Base-by-base conservation (phyloP, 2,329 filamentous ascomycete genomes). In the Hypoxylon sp. region DNA sequence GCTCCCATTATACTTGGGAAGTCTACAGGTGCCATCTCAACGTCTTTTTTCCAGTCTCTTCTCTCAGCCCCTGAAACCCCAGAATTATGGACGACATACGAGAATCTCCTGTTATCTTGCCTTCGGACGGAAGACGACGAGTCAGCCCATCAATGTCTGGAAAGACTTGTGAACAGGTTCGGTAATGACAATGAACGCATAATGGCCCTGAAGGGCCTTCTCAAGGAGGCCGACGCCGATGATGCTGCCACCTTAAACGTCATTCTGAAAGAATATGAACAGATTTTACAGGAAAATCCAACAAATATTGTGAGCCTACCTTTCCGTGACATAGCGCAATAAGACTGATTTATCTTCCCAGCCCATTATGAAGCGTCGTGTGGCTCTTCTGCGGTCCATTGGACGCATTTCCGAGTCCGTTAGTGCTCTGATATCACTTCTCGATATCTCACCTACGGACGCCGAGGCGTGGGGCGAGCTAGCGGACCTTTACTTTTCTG, bases 381-480 rank as follows among this genome's bases (percentile, higher is more conserved):
- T 95, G 64, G 91, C 94, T 5, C 84, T 98, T 34, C 82, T 98
- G 63, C 88, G 89, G 71, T 91, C 90, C 27, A 84, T 96, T 78
- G 89, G 88, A 29, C 89, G 88, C 73, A 82, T 83, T 1, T 74
- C 86, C 1, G 93, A 97, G 68, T 92, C 96, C 0, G 91, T 94
- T 46, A 81, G 87, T 30, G 89, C 90, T 27, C 81, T 98, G 62
- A 88, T 90, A 67, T 85, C 89, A 61, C 84, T 98, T 27, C 82
- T 99, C 48, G 91, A 96, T 75, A 89, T 91, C 66, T 91, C 90
- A 57, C 94, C 96, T 1, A 97, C 92, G 1, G 96, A 99, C 81
- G 90, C 91, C 5, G 96, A 99, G 81, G 90, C 92, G 8, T 99
- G 96, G 96, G 88, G 93, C 55, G 96, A 99, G 81, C 84, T 98